Conservation (phyloP, 2,329 filamentous ascomycete species). For the Neophaeococcomyces aloes region DNA sequence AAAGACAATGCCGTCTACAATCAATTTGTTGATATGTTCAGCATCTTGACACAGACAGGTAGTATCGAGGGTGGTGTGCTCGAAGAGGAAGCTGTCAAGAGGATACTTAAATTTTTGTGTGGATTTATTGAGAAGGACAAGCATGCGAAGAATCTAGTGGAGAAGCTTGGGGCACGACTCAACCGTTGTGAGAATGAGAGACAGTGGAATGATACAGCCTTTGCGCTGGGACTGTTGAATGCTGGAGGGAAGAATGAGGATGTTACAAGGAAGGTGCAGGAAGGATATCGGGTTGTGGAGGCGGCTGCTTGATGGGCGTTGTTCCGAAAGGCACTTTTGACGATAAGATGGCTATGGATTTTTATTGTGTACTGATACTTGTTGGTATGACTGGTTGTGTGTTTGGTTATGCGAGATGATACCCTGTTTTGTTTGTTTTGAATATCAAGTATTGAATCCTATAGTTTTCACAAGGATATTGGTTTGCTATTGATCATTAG, state of each 20-base stretch:
- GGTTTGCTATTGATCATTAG: too few relatives aligned
- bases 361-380: too few relatives aligned
- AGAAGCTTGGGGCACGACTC: conserved; percentile 82
- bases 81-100: conserved; percentile 73
- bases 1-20: conserved; percentile 99
- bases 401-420: too few relatives aligned
- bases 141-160: conserved; percentile 85
- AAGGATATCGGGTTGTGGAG: conserved; percentile 52
- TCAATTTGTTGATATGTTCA: conserved; percentile 99
- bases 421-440: too few relatives aligned
- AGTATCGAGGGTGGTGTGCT: conserved; percentile 39
- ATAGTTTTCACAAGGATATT: too few relatives aligned
- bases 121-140: conserved; percentile 98
- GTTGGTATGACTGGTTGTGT: too few relatives aligned
- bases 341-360: too few relatives aligned
- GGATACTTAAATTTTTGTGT: conserved; percentile 84
- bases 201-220: conserved; percentile 96
- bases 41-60: conserved; percentile 71
- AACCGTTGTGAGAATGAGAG: conserved; percentile 79
- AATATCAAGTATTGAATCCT: too few relatives aligned
- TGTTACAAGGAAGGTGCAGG: conserved; percentile 32
- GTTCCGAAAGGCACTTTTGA: too few relatives aligned
- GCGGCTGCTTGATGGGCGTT: conserved; percentile 40
- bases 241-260: conserved; percentile 45
- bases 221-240: conserved; percentile 74